phyloP scores from a whole-genome alignment of 2,329 filamentous ascomycete species.

The Apiospora rasikravindrae region DNA sequence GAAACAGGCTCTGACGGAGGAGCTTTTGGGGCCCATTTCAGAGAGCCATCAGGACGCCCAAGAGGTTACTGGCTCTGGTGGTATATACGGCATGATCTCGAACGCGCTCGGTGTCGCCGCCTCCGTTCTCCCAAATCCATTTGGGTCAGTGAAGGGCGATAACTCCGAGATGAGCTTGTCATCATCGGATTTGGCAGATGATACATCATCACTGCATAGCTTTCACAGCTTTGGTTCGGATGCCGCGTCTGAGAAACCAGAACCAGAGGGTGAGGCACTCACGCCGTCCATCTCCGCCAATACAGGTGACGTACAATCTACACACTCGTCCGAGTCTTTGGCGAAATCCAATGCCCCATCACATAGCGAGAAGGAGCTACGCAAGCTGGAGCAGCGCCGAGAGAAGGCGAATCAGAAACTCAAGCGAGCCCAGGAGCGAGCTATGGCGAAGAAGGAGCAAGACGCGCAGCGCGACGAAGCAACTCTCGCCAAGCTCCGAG shows the following conservation, averaged over 20 bases:
- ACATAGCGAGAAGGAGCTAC: slow-evolving; percentile 67
- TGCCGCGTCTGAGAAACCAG: slow-evolving; percentile 39
- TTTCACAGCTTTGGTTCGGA: slow-evolving; percentile 61
- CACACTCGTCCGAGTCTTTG: slow-evolving; percentile 47
- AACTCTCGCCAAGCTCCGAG: slow-evolving; percentile 61
- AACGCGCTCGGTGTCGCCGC: slow-evolving; percentile 58
- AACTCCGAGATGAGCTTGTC: slow-evolving; percentile 38
- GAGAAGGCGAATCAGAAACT: slow-evolving; percentile 49
- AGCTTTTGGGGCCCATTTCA: background rate
- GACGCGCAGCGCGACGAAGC: slow-evolving; percentile 48
- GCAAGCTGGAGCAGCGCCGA: slow-evolving; percentile 63
- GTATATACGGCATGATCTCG: slow-evolving; percentile 61
- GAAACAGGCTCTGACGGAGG: slow-evolving; percentile 23
- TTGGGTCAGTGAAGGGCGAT: slow-evolving; percentile 37
- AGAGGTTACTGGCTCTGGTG: slow-evolving; percentile 42
- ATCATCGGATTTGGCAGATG: slow-evolving; percentile 42
- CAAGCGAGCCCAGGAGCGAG: slow-evolving; percentile 34
- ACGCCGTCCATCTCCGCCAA: slow-evolving; percentile 32
- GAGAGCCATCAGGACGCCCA: slow-evolving; percentile 25
- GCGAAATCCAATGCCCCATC: slow-evolving; percentile 34
- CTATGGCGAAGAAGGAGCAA: slow-evolving; percentile 45
- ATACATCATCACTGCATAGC: slow-evolving; percentile 52
- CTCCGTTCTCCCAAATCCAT: slow-evolving; percentile 45
- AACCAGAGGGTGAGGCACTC: slow-evolving; percentile 22
- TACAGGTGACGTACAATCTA: slow-evolving; percentile 34